Evolutionary conservation across 2,329 filamentous ascomycete genomes (phyloP), one percentile per base, ranked within the genome.

Genomic region (Penicillium janthinellum): DNA sequence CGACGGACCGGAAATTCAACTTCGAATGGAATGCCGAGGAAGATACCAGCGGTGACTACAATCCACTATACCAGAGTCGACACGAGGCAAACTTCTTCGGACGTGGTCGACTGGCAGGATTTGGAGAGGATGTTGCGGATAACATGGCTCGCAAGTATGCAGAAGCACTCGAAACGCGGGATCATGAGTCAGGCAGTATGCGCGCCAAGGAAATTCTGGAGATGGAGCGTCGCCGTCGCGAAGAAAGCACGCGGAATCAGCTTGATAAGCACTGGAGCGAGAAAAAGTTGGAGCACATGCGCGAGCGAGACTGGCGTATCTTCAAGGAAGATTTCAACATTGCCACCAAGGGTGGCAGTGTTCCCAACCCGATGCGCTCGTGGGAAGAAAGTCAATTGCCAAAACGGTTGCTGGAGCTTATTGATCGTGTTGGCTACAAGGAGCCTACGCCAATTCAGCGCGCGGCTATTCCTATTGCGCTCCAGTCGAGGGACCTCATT

Each of bases 291-390:
- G 87, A 90, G 14, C 91, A 96, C 70, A 99, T 99, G 95, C 90
- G 92, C 63, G 93, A 98, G 78, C 85, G 95, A 74, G 95, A 99
- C 77, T 99, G 95, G 95, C 91, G 95, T 73, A 98, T 99, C 69
- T 97, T 99, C 87, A 99, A 98, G 79, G 95, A 98, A 76, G 93
- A 99, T 77, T 98, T 96, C 80, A 96, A 95, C 69, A 99, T 99
- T 73, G 84, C 89, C 42, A 97, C 92, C 8, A 98, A 96, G 76
- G 95, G 95, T 59, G 94, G 94, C 45, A 84, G 85, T 28, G 92
- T 98, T 57, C 95, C 95, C 0, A 94, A 98, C 70, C 95, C 95
- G 0, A 98, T 99, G 93, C 92, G 95, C 52, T 92, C 84, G 67
- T 99, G 95, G 95, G 74, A 85, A 49, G 95, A 99, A 76, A 96